Evolutionary conservation across 2,329 filamentous ascomycete species (phyloP).

Genomic region (Didymella pinodella): DNA sequence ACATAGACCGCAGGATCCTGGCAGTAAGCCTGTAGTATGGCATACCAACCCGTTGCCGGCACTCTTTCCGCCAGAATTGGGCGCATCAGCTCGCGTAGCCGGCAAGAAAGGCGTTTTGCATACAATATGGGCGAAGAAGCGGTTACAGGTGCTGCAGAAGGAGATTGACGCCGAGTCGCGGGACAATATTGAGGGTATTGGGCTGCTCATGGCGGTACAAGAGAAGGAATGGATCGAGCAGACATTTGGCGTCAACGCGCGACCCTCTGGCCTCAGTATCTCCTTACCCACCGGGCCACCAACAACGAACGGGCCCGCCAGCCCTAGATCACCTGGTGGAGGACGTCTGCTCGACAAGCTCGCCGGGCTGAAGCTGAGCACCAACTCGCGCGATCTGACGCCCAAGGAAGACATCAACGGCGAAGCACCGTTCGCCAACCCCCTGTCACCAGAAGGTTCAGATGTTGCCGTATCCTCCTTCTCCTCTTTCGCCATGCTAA

Average conservation of each 20-base stretch:
- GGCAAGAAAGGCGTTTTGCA: constrained; percentile 85
- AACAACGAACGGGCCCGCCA: constrained; percentile 63
- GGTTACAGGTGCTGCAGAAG: constrained; percentile 74
- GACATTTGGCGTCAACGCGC: constrained; percentile 72
- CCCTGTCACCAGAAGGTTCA: constrained; percentile 68
- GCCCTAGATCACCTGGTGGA: constrained; percentile 69
- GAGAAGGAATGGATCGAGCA: constrained; percentile 86
- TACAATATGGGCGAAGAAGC: constrained; percentile 87
- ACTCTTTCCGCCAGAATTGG: constrained; percentile 81
- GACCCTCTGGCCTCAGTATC: constrained; percentile 51
- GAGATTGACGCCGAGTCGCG: constrained; percentile 80
- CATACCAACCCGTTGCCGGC: constrained; percentile 83
- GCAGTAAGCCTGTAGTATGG: constrained; percentile 57
- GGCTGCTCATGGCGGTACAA: constrained; percentile 80
- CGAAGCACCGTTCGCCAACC: constrained; percentile 49
- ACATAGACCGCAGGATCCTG: constrained; percentile 57
- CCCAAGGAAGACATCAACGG: constrained; percentile 48
- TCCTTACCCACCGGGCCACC: constrained; percentile 50
- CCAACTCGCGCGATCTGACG: constrained; percentile 70
- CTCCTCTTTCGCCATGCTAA: constrained; percentile 64
- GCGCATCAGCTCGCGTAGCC: constrained; percentile 68
- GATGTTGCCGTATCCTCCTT: constrained; percentile 67
- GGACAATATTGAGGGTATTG: constrained; percentile 80
- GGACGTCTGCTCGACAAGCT: constrained; percentile 80
- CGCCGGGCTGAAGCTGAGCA: constrained; percentile 79